Base-by-base conservation (phyloP, 2,329 filamentous ascomycete species). In the Cyphellophora attinorum region DNA sequence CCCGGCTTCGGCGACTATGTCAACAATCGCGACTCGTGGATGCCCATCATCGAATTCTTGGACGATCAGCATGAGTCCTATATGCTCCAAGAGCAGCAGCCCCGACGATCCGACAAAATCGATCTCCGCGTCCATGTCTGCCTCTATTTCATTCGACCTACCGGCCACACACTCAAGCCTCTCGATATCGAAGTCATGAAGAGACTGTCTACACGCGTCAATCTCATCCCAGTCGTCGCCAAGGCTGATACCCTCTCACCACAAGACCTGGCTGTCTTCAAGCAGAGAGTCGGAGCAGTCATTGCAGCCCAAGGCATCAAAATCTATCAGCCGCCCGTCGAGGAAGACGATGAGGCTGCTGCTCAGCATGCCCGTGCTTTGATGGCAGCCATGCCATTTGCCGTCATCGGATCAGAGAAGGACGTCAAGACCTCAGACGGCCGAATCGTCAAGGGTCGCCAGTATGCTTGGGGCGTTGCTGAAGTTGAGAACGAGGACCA, bases 51-150 rank as follows among this genome's bases (percentile, higher is more conserved):
- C 65, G 91, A 98, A 67, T 98, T 98, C 72, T 75, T 98, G 55
- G 91, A 98, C 67, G 91, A 98, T 68, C 91, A 98, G 75, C 93
- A 98, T 64, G 91, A 98, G 74, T 98, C 91, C 23, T 98, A 98
- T 68, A 98, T 98, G 91, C 76, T 98, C 60, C 91, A 98, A 73
- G 91, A 98, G 77, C 91, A 98, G 68, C 91, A 98, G 69, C 91
- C 93, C 52, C 85, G 85, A 65, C 86, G 91, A 57, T 80, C 82
- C 56, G 91, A 98, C 73, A 98, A 96, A 77, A 98, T 98, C 55
- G 91, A 98, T 60, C 83, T 98, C 55, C 88, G 91, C 69, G 93
- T 98, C 50, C 91, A 98, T 62, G 83, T 89, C 49, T 98, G 91
- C 67, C 66, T 98, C 60, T 98, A 98, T 78, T 98, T 98, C 68